A percentile compares a stretch with the other conserved stretches of the same genome.
Conservation (phyloP, 2,329 filamentous ascomycete genomes). For the Spiromastix sp. region DNA sequence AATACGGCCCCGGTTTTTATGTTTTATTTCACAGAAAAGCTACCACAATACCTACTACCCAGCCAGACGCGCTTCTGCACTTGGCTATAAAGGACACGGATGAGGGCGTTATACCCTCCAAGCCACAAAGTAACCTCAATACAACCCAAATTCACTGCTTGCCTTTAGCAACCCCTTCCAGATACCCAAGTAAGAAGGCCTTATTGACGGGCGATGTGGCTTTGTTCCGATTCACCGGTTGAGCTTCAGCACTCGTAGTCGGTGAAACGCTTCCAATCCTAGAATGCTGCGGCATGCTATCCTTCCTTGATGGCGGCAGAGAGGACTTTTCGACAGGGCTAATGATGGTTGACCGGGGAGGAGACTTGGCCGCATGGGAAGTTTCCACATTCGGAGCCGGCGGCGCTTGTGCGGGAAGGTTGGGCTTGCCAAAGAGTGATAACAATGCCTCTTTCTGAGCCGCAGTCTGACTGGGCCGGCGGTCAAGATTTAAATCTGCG, state of each 20-base stretch:
- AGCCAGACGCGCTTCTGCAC: too few species aligned
- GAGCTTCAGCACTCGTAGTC: slow-evolving; percentile 11
- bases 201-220: slow-evolving; percentile 56
- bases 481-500: slow-evolving; percentile 21
- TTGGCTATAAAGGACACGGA: too few species aligned
- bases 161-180: slow-evolving; percentile 47
- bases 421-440: slow-evolving; percentile 51
- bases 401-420: slow-evolving; percentile 15
- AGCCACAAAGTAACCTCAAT: too few species aligned
- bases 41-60: too few species aligned
- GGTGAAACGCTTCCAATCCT: slow-evolving; percentile 15
- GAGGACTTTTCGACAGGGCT: slow-evolving; percentile 13
- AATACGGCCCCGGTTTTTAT: too few species aligned
- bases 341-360: slow-evolving; percentile 12
- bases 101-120: too few species aligned
- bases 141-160: slow-evolving; percentile 19
- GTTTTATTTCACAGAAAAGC: too few species aligned
- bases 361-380: slow-evolving; percentile 6
- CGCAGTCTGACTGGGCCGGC: slow-evolving; percentile 30
- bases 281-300: slow-evolving; percentile 7
- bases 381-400: slow-evolving; percentile 5
- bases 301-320: slow-evolving; percentile 5
- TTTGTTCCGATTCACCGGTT: slow-evolving; percentile 19
- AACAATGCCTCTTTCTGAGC: slow-evolving; percentile 42
- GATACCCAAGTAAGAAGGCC: slow-evolving; percentile 64